Conservation (phyloP, 2,329 filamentous ascomycete genomes). For the Calonectria pseudoreteaudii region DNA sequence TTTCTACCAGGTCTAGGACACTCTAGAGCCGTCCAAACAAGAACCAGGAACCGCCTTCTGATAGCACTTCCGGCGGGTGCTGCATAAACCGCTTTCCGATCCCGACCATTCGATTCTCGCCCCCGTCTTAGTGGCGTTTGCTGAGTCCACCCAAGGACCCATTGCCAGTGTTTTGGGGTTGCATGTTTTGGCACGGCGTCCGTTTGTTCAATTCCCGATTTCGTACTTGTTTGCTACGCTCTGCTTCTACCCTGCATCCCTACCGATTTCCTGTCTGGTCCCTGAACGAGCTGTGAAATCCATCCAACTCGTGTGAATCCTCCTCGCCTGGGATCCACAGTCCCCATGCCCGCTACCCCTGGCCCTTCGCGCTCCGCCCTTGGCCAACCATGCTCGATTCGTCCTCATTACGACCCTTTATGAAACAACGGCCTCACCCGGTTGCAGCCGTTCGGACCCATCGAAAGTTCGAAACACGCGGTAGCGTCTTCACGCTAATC, state of each 20-base stretch:
- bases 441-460: conserved; percentile 34
- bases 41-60: background rate
- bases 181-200: conserved; percentile 33
- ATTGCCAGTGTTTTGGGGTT: conserved; percentile 33
- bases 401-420: conserved; percentile 29
- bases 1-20: background rate
- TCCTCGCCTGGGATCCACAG: conserved; percentile 12
- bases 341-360: conserved; percentile 27
- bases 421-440: conserved; percentile 40
- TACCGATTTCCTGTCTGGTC: conserved; percentile 5
- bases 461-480: conserved; percentile 40
- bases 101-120: conserved; percentile 12
- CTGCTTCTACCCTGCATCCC: conserved; percentile 5
- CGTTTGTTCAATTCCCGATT: conserved; percentile 31
- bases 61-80: background rate
- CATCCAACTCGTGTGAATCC: conserved; percentile 7
- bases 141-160: conserved; percentile 27
- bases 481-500: conserved; percentile 33
- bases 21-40: background rate
- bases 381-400: conserved; percentile 29
- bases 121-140: conserved; percentile 26
- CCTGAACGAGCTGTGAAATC: conserved; percentile 4
- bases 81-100: conserved; percentile 12
- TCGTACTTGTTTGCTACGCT: conserved; percentile 10
- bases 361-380: conserved; percentile 11